phyloP scores from a whole-genome alignment of 2,329 filamentous ascomycete species.

The Paecilomyces dactylethromorphus region DNA sequence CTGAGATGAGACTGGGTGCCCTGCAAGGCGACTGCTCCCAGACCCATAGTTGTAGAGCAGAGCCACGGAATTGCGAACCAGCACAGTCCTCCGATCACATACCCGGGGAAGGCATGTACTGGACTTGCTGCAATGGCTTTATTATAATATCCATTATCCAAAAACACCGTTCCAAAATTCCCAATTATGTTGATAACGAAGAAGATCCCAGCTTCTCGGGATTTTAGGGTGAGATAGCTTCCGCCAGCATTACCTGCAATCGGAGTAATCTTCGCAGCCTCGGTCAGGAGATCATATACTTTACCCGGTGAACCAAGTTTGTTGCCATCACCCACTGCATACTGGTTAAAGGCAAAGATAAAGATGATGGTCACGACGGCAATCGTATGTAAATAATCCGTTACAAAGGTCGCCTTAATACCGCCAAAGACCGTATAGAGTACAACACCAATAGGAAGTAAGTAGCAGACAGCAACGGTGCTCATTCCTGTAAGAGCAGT shows the following conservation, averaged over 20 bases:
- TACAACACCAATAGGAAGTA: conserved; percentile 73
- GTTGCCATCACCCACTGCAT: conserved; percentile 66
- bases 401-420: conserved; percentile 82
- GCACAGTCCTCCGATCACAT: conserved; percentile 75
- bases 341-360: conserved; percentile 74
- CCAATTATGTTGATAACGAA: conserved; percentile 87
- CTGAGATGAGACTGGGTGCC: conserved; percentile 66
- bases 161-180: conserved; percentile 76
- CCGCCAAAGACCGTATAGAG: conserved; percentile 70
- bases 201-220: too few species aligned
- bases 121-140: conserved; percentile 86
- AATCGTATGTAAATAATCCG: conserved; percentile 82
- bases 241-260: conserved; percentile 73
- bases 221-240: too few species aligned
- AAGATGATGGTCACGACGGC: conserved; percentile 69
- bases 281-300: conserved; percentile 71
- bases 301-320: conserved; percentile 66
- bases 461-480: conserved; percentile 74
- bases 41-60: conserved; percentile 79
- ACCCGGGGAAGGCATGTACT: conserved; percentile 81
- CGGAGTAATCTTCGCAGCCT: conserved; percentile 63
- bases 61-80: conserved; percentile 96
- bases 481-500: conserved; percentile 65
- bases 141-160: conserved; percentile 85
- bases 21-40: conserved; percentile 74